Evolutionary conservation across 176 grass and related monocot species (phyloP), one percentile per base, ranked within the genome.

Genomic region (Carex pumila): DNA sequence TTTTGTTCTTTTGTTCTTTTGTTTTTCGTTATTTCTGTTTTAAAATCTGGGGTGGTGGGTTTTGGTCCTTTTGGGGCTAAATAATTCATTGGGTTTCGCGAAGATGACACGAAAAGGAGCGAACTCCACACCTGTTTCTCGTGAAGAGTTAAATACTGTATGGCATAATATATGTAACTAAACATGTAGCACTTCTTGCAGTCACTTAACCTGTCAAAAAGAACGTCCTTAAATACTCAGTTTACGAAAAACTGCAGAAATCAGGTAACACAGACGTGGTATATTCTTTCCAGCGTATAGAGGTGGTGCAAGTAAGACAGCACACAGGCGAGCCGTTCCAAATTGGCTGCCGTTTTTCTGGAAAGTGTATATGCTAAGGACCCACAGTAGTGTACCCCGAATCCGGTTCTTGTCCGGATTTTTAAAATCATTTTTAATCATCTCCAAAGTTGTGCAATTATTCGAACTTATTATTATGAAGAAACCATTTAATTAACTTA

Each of bases 271-370:
- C 1, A 12, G 31, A 43, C 10, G 0, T 62, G n/a, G 15, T 18
- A 54, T 37, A 61, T 61, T 59, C 57, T 37, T 70, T 43, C 2
- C 5, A 13, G 36, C 21, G 29, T 60, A 32, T 18, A 8, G 21
- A 39, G 37, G 37, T 4, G 54, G 57, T 56, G 77, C 41, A 37
- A 61, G 52, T 57, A 34, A 80, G 55, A 80, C 54, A 80, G 76
- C 21, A 80, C 55, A 61, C 31, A 29, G 4, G 17, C 52, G 55
- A 10, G 57, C 9, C 79, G 34, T 81, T 64, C 79, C 55, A 81
- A 81, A 62, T 81, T 60, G 79, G 58, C 36, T 64, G 58, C 58
- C 79, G n/a, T 81, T 81, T 45, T 81, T 64, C 79, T 81, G 79
- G 79, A 81, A 64, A 64, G 58, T 45, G 15, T 22, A 62, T 81